Base-by-base conservation (phyloP, 176 grass and related monocot species). In the Oryza glaberrima region DNA sequence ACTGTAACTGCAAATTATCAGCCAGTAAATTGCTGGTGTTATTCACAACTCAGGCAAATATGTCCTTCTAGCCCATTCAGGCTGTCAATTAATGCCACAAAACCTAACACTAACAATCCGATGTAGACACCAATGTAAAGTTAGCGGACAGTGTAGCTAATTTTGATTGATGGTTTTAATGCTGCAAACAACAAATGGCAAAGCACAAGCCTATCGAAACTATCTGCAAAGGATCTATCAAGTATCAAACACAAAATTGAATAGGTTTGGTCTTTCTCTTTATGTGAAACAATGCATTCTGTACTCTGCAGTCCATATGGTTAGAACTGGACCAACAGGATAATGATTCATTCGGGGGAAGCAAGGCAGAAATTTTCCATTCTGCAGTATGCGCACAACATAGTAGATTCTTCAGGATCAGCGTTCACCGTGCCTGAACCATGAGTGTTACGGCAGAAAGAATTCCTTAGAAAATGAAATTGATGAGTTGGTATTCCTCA, bases 111-210 rank as follows among this genome's bases (percentile, higher is more conserved):
- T 20, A 30, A 64, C 12, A 63, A 79, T 41, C 40, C 49, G 36
- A 74, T 40, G 25, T 48, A 61, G 60, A 79, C 60, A 69, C 36
- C 14, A 86, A 41, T 11, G 63, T 46, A 86, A 90, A 83, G 79
- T 64, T 82, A 68, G 73, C 30, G 14, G 40, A 73, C n/a, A 30
- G 58, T 47, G 41, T 79, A 64, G 28, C 69, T 69, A 26, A n/a
- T 69, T 86, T 69, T 40, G 11, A 70, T 51, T 9, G 25, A 79
- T 79, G 63, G 28, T 13, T 78, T 78, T 73, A 48, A 84, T 73
- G 49, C 7, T 67, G 6, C 46, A 13, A 63, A 61, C 32, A 63
- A 78, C 15, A 48, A 70, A 45, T 68, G 25, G 60, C 67, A 61
- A 25, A 69, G 47, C 64, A 61, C 9, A 63, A 70, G 23, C 36